A percentile compares a stretch with the other conserved stretches of the same genome.
phyloP scores from a whole-genome alignment of 306 rosid genomes.

The Trifolium pratense region DNA sequence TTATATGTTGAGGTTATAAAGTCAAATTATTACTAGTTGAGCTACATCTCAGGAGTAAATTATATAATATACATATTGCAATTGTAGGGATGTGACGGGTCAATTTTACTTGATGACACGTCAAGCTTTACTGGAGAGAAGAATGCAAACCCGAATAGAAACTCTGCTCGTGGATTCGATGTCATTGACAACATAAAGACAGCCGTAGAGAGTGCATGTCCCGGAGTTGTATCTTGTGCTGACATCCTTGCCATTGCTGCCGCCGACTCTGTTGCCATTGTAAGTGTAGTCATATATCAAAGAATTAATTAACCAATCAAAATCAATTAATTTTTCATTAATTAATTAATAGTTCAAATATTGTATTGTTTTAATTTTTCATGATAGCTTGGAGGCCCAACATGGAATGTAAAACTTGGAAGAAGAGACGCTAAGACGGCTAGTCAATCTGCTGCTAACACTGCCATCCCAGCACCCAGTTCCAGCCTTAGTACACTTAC shows the following conservation, averaged over 20 bases:
- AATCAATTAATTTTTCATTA: too few species aligned
- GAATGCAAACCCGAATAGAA: constrained; percentile 70
- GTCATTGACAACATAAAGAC: constrained; percentile 78
- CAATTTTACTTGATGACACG: constrained; percentile 80
- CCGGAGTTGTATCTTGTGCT: constrained; percentile 86
- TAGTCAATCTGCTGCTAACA: constrained; percentile 79
- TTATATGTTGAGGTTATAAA: too few species aligned
- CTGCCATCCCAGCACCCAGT: constrained; percentile 71
- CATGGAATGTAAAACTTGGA: constrained; percentile 82
- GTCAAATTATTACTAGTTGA: too few species aligned
- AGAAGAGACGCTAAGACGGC: constrained; percentile 80
- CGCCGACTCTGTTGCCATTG: constrained; percentile 70
- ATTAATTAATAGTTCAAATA: not conserved
- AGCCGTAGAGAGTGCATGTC: constrained; percentile 75
- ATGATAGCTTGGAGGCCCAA: constrained; percentile 81
- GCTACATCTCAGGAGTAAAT: not conserved
- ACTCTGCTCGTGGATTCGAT: constrained; percentile 80
- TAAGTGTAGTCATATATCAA: constrained; percentile 31
- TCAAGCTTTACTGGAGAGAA: constrained; percentile 83
- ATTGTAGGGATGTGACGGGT: constrained; percentile 87
- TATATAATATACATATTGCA: not conserved
- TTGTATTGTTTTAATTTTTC: not conserved
- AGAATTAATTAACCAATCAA: not conserved
- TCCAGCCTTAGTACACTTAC: constrained; percentile 64
- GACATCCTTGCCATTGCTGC: constrained; percentile 79